A percentile compares a stretch with the other conserved stretches of the same genome.
Evolutionary conservation across 169 alveolate genomes (phyloP).

Genomic region (Plasmodium relictum): DNA sequence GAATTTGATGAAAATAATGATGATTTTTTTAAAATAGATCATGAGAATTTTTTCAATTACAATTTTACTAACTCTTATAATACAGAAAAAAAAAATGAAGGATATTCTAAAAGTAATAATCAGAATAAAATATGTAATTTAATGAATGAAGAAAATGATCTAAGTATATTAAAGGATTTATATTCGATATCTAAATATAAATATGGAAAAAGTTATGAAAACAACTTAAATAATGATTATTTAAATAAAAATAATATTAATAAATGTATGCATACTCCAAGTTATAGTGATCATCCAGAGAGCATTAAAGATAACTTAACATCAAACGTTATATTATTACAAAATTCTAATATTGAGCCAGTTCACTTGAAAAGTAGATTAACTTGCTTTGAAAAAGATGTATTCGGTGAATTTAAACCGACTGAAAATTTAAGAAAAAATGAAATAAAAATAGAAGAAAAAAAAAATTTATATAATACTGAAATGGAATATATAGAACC

Average conservation of each 20-base stretch:
- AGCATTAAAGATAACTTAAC: not conserved
- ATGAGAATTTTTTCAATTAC: constrained; percentile 40
- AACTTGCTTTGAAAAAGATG: too few relatives aligned
- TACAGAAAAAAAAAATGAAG: constrained; percentile 1
- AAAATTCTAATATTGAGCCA: not conserved
- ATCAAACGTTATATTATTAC: not conserved
- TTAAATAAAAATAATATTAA: not conserved
- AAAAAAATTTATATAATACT: too few relatives aligned
- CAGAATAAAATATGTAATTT: not conserved
- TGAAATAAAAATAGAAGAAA: too few relatives aligned
- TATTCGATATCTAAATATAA: too few relatives aligned
- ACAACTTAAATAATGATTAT: not conserved
- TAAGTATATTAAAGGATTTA: not conserved
- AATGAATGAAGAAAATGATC: not conserved
- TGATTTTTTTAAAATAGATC: constrained; percentile 64
- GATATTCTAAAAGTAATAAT: not conserved
- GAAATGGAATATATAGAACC: too few relatives aligned
- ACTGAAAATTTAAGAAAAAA: not conserved
- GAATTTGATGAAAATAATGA: constrained; percentile 29
- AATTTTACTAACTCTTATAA: constrained; percentile 20
- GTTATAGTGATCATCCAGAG: not conserved
- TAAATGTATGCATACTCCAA: not conserved
- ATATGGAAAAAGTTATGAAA: not conserved
- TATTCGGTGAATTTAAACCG: too few relatives aligned
- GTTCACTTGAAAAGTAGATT: too few relatives aligned